Base-by-base conservation (phyloP, 2,329 filamentous ascomycete genomes). In the Hypoxylon sp. region DNA sequence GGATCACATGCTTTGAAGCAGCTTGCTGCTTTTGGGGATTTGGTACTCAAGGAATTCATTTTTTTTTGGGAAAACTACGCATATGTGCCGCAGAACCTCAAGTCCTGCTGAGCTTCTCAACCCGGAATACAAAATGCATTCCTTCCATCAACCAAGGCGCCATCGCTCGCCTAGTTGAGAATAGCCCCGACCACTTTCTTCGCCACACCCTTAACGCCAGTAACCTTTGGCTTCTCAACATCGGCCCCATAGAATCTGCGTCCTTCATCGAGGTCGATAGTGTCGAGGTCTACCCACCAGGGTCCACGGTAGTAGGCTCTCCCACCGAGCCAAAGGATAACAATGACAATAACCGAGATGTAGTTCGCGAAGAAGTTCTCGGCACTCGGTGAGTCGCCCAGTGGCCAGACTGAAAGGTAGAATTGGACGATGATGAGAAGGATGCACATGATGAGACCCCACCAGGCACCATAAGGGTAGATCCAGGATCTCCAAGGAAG, bases 321-420 rank as follows among this genome's bases (percentile, higher is more conserved):
- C 0, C 80, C 80, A 0, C 79, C 79, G 2, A 82, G 51, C 61
- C 80, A 85, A 10, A 84, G 66, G 1, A 81, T 73, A 1, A 85
- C 11, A 38, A 84, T 79, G 0, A 80, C 76, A 1, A 82, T 75
- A 11, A 84, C 79, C 0, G 80, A 82, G 17, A 84, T 75, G 60
- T 82, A 85, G 60, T 79, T 84, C 1, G 82, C 79, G 68, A 85
- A 85, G 78, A 85, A 85, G 51, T 70, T 76, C 66, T 78, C 73
- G 0, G 80, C 82, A 7, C 71, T 76, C 1, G 77, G 68, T 1
- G 63, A 49, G 0, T 72, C 76, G 0, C 70, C 75, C 2, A 85
- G 75, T 0, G 84, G 83, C 78, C 80, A 84, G 2, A 85, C 74
- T 3, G 79, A 75, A 1, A 85, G 79, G 67, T 85, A 85, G 70